Conservation (phyloP, 2,329 filamentous ascomycete genomes). For the Davidsoniella virescens region DNA sequence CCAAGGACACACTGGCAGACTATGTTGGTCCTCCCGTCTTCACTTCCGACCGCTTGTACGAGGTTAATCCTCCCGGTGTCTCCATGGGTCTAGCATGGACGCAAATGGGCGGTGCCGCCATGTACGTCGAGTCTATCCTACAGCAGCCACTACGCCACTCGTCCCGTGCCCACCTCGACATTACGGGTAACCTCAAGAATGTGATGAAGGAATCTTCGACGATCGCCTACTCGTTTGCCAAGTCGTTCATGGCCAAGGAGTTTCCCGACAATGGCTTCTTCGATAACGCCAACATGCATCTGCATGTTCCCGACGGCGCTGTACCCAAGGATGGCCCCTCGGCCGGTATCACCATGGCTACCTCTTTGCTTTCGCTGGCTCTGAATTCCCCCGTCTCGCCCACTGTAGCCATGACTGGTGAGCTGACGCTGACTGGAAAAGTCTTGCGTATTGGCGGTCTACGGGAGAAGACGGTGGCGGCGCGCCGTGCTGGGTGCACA, state of each 20-base stretch:
- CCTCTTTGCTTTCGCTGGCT: slow-evolving; percentile 70
- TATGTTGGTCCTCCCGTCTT: slow-evolving; percentile 94
- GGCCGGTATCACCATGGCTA: slow-evolving; percentile 97
- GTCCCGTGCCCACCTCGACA: slow-evolving; percentile 67
- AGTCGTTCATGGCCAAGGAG: slow-evolving; percentile 66
- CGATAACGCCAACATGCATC: slow-evolving; percentile 82
- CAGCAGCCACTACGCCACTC: slow-evolving; percentile 61
- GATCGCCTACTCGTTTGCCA: slow-evolving; percentile 93
- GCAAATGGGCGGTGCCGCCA: slow-evolving; percentile 83
- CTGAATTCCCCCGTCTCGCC: slow-evolving; percentile 64
- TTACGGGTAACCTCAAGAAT: slow-evolving; percentile 83
- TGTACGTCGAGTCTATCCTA: slow-evolving; percentile 94
- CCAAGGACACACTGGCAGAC: slow-evolving; percentile 81
- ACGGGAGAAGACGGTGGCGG: slow-evolving; percentile 93
- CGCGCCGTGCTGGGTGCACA: slow-evolving; percentile 77
- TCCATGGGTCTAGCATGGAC: slow-evolving; percentile 98
- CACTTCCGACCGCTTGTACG: slow-evolving; percentile 88
- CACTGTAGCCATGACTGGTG: slow-evolving; percentile 92
- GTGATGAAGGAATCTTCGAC: slow-evolving; percentile 97
- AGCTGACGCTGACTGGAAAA: slow-evolving; percentile 92
- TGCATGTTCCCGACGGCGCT: slow-evolving; percentile 92
- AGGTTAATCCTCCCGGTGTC: slow-evolving; percentile 81
- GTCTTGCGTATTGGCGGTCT: slow-evolving; percentile 87
- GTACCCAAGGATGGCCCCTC: slow-evolving; percentile 88
- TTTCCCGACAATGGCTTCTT: slow-evolving; percentile 93